phyloP scores from a whole-genome alignment of 208 protist genomes.

The Zelonia costaricensis region DNA sequence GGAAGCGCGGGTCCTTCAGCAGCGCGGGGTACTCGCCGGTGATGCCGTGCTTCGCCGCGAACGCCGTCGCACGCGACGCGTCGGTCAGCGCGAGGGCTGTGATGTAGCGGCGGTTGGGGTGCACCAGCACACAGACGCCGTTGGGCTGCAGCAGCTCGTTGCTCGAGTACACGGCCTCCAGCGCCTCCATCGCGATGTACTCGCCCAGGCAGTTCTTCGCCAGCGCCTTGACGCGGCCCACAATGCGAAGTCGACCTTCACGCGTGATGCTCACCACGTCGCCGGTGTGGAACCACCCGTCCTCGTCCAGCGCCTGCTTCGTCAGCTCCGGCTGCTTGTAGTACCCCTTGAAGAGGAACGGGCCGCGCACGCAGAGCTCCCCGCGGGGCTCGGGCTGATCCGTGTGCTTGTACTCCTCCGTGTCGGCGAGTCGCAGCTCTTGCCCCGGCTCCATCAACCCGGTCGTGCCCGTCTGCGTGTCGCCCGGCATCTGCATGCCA shows the following conservation, averaged over 20 bases:
- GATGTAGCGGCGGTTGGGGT: slow-evolving; percentile 82
- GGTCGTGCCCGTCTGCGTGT: slow-evolving; percentile 53
- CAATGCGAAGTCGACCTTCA: slow-evolving; percentile 73
- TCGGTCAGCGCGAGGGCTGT: slow-evolving; percentile 58
- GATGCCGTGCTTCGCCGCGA: slow-evolving; percentile 52
- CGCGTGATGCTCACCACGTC: slow-evolving; percentile 74
- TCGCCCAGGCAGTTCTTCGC: slow-evolving; percentile 94
- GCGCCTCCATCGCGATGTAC: slow-evolving; percentile 88
- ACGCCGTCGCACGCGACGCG: slow-evolving; percentile 35
- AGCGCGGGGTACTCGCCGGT: slow-evolving; percentile 36
- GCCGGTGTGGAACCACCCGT: slow-evolving; percentile 93
- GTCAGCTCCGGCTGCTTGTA: slow-evolving; percentile 91
- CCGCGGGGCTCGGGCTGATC: slow-evolving; percentile 72
- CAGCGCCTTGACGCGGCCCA: slow-evolving; percentile 92
- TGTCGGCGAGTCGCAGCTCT: slow-evolving; percentile 94
- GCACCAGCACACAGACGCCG: slow-evolving; percentile 76
- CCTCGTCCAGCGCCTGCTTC: slow-evolving; percentile 76
- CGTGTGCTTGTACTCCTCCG: slow-evolving; percentile 82
- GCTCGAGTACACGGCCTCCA: slow-evolving; percentile 76
- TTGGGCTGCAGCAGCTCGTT: slow-evolving; percentile 70
- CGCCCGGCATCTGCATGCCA: slow-evolving; percentile 58
- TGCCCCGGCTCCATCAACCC: slow-evolving; percentile 62
- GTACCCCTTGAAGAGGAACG: slow-evolving; percentile 89
- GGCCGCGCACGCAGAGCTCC: slow-evolving; percentile 83
- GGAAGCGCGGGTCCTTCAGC: slow-evolving; percentile 57